These are phyloP conservation scores for Mycosphaerella arachidis DNA, from an alignment of 2,329 filamentous ascomycete genomes.

Conservation along the genomic window DNA sequence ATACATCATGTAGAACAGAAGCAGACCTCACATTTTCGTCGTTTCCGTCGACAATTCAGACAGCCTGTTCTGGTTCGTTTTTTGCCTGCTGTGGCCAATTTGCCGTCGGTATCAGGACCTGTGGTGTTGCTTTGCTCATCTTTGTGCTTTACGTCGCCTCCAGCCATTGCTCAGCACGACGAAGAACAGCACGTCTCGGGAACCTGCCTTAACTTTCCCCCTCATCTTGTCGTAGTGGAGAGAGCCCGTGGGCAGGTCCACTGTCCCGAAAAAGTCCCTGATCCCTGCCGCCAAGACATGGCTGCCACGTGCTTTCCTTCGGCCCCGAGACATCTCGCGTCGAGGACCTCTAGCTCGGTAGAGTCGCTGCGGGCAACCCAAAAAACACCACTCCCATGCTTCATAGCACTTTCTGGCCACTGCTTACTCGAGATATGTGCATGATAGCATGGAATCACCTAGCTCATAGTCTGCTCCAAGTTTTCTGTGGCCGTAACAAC, in stretches of 20 bases:
- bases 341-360: too few relatives aligned
- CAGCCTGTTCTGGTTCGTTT: slow-evolving; percentile 33
- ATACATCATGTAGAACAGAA: neutral
- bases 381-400: too few relatives aligned
- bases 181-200: neutral
- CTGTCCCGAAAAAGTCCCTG: too few relatives aligned
- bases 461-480: too few relatives aligned
- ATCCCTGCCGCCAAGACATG: too few relatives aligned
- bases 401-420: too few relatives aligned
- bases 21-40: slow-evolving; percentile 28
- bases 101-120: slow-evolving; percentile 12
- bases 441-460: too few relatives aligned
- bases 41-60: slow-evolving; percentile 32
- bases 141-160: slow-evolving; percentile 8
- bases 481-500: too few relatives aligned
- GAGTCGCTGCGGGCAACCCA: too few relatives aligned
- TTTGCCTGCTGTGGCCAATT: slow-evolving; percentile 24
- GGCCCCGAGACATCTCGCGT: too few relatives aligned
- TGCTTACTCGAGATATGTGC: too few relatives aligned
- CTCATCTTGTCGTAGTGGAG: neutral
- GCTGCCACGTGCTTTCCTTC: too few relatives aligned
- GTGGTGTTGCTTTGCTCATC: slow-evolving; percentile 2
- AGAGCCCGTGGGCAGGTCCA: neutral
- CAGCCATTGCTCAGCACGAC: slow-evolving; percentile 8
- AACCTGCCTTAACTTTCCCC: neutral